Base-by-base conservation (phyloP, 2,329 filamentous ascomycete species). In the Nectriaceae sp. region DNA sequence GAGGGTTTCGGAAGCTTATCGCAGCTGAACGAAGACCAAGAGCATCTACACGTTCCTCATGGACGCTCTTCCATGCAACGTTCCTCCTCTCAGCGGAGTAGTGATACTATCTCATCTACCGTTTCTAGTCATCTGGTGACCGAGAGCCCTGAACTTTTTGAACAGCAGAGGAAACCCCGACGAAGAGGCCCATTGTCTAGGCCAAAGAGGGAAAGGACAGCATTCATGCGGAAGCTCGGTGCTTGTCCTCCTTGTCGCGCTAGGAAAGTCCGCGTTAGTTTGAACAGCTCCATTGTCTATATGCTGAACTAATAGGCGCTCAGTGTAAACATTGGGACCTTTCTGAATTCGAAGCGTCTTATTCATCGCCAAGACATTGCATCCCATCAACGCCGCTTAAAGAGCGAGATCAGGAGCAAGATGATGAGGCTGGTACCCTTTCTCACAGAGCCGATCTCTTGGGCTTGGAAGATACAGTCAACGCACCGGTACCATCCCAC, bases 281-380 rank as follows among this genome's bases (percentile, higher is more conserved):
- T 31, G 21, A 11, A n/a, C n/a, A n/a, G n/a, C n/a, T n/a, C n/a
- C n/a, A n/a, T n/a, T n/a, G n/a, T n/a, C n/a, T n/a, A n/a, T n/a
- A n/a, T n/a, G n/a, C n/a, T n/a, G n/a, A n/a, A n/a, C n/a, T n/a
- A n/a, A n/a, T n/a, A n/a, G n/a, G n/a, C n/a, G n/a, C n/a, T n/a
- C 21, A 49, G 40, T 44, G 43, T 36, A 51, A 38, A 15, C 40
- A 52, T 42, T 53, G 50, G 50, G 47, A 53, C 29, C 38, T 50
- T 3, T 15, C 35, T 10, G 50, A 50, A 38, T 53, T 50, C 24
- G 47, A 53, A 37, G n/a, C 41, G 24, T 40, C 35, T 15, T 51
- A 43, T 36, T 45, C 10, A 31, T 18, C 15, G 35, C 44, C 29
- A n/a, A n/a, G n/a, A n/a, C n/a, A n/a, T n/a, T n/a, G n/a, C n/a